These are phyloP conservation scores for Zelonia costaricensis DNA, from an alignment of 208 protist genomes.

Conservation along the genomic window DNA sequence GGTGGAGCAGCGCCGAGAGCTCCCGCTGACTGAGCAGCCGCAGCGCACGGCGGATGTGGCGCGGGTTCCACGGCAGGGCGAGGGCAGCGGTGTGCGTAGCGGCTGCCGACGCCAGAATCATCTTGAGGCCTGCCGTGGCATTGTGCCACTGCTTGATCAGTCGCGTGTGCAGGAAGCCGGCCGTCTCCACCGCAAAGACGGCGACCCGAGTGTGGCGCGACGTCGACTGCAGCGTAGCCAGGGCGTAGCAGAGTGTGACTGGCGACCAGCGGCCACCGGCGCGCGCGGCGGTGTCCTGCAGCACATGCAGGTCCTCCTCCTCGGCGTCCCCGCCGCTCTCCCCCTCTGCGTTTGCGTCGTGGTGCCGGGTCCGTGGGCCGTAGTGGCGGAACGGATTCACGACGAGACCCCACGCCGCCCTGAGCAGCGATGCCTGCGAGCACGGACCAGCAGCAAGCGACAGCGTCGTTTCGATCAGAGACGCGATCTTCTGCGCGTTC, in stretches of 20 bases:
- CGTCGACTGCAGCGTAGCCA: constrained; percentile 19
- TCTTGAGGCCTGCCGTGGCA: constrained; percentile 47
- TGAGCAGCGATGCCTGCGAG: constrained; percentile 7
- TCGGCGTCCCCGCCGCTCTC: not conserved
- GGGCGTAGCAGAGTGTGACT: constrained; percentile 59
- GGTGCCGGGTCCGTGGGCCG: constrained; percentile 6
- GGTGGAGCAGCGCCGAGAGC: constrained; percentile 30
- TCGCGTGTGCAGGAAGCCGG: constrained; percentile 65
- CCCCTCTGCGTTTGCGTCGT: constrained; percentile 6
- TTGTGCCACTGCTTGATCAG: constrained; percentile 88
- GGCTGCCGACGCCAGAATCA: constrained; percentile 29
- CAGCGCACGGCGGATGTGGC: constrained; percentile 65
- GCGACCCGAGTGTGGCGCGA: constrained; percentile 16
- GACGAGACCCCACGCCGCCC: constrained; percentile 4
- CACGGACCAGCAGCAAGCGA: constrained; percentile 21
- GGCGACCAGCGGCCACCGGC: constrained; percentile 33
- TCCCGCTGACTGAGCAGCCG: constrained; percentile 44
- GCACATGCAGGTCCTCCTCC: constrained; percentile 25
- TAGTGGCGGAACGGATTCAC: constrained; percentile 33
- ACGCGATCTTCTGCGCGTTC: constrained; percentile 4
- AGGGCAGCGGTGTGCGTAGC: constrained; percentile 22
- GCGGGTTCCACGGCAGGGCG: constrained; percentile 67
- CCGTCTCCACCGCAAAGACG: constrained; percentile 68
- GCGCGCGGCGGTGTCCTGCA: constrained; percentile 10
- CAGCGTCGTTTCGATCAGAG: constrained; percentile 9